These are phyloP conservation scores for Gossypioides kirkii DNA, from an alignment of 345 rosid genomes.

Conservation along the genomic window DNA sequence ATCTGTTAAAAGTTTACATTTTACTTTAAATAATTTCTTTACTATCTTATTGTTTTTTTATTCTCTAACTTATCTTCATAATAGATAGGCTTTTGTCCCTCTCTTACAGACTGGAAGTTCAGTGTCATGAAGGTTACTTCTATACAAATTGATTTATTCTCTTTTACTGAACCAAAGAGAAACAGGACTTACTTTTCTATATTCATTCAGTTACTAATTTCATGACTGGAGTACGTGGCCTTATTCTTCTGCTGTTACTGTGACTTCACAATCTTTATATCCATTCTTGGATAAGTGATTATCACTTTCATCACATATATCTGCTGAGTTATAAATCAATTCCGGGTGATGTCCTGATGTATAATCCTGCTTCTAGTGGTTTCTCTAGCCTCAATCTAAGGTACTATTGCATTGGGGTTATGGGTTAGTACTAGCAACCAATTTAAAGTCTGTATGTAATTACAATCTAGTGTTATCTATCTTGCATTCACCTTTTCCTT, in stretches of 20 bases:
- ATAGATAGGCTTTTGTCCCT: background rate
- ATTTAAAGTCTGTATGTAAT: conserved; percentile 4
- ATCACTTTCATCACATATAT: background rate
- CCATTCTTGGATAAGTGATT: conserved; percentile 7
- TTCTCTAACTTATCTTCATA: conserved; percentile 7
- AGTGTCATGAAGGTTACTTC: background rate
- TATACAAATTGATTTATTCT: background rate
- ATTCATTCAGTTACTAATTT: background rate
- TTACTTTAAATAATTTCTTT: background rate
- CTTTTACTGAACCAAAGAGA: conserved; percentile 2
- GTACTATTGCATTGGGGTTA: conserved; percentile 5
- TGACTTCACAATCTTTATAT: conserved; percentile 1
- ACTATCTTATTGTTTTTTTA: background rate
- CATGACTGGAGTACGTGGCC: conserved; percentile 3
- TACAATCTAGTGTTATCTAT: conserved; percentile 2
- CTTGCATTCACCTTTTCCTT: conserved; percentile 2
- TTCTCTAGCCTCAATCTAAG: background rate
- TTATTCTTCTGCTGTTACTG: background rate
- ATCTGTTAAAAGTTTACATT: background rate
- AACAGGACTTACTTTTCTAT: background rate
- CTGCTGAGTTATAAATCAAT: conserved; percentile 8
- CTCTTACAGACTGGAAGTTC: background rate
- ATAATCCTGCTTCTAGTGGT: conserved; percentile 8
- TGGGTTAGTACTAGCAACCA: background rate
- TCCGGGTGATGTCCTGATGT: conserved; percentile 13